These are phyloP conservation scores for Dissophora globulifera DNA, from an alignment of 192 early-diverging fungal genomes.

Conservation along the genomic window DNA sequence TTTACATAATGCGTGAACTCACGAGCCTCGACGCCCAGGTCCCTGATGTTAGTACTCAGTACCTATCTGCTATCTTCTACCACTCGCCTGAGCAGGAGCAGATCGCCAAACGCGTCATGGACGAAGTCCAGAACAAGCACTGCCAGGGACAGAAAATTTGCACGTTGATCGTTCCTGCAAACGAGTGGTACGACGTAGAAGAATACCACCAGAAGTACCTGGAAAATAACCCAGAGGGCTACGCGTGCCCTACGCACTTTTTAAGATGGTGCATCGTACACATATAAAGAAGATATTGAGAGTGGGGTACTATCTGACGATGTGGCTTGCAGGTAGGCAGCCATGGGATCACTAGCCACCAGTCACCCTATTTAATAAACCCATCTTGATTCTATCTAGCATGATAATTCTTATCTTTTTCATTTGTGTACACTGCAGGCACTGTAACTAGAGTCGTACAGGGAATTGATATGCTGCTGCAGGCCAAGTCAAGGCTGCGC, in stretches of 20 bases:
- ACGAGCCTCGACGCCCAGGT: slow-evolving; percentile 90
- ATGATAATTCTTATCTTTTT: too few relatives aligned
- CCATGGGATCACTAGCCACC: too few relatives aligned
- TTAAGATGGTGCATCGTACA: slow-evolving; percentile 57
- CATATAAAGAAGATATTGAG: too few relatives aligned
- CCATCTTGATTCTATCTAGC: too few relatives aligned
- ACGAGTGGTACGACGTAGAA: slow-evolving; percentile 85
- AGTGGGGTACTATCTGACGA: too few relatives aligned
- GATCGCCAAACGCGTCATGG: slow-evolving; percentile 79
- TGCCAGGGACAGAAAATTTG: slow-evolving; percentile 66
- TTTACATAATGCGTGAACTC: slow-evolving; percentile 88
- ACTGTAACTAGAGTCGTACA: too few relatives aligned
- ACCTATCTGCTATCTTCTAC: slow-evolving; percentile 90
- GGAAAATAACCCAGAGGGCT: slow-evolving; percentile 77
- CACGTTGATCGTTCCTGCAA: slow-evolving; percentile 75
- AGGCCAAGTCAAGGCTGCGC: too few relatives aligned
- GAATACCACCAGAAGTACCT: slow-evolving; percentile 84
- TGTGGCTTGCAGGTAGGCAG: too few relatives aligned
- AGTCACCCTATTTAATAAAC: too few relatives aligned
- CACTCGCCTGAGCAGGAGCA: slow-evolving; percentile 78
- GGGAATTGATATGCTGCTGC: too few relatives aligned
- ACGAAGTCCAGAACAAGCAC: slow-evolving; percentile 70
- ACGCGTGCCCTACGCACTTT: slow-evolving; percentile 63
- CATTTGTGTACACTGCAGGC: too few relatives aligned
- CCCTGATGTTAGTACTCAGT: slow-evolving; percentile 85